phyloP scores from a whole-genome alignment of 441 rosid genomes.

The Adansonia gregorii region DNA sequence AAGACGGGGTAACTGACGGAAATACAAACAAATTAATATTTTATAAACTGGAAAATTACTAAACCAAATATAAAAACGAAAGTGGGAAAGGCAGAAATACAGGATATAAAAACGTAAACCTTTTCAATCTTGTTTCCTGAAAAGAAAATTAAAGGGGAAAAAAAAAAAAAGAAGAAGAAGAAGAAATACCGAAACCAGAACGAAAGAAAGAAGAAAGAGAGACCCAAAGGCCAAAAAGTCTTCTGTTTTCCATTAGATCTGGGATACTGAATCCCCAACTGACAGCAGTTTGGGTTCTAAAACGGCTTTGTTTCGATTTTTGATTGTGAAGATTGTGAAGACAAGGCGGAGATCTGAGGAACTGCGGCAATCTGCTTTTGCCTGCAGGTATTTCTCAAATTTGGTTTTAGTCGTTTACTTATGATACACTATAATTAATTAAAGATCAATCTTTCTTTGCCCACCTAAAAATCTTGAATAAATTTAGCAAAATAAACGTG shows the following conservation, averaged over 20 bases:
- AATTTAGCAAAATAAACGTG: background rate
- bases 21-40: background rate
- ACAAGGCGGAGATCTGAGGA: conserved; percentile 22
- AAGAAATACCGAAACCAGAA: background rate
- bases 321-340: background rate
- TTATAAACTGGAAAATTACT: conserved; percentile 10
- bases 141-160: background rate
- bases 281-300: background rate
- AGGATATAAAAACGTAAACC: background rate
- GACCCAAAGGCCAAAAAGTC: background rate
- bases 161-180: background rate
- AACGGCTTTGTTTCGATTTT: background rate
- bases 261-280: conserved; percentile 15
- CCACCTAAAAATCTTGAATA: background rate
- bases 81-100: background rate
- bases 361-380: conserved; percentile 5
- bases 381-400: conserved; percentile 12
- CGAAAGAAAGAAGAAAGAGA: background rate
- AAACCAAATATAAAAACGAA: background rate
- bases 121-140: background rate
- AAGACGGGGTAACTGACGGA: conserved; percentile 8
- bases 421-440: background rate
- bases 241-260: conserved; percentile 21
- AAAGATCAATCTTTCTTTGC: conserved; percentile 8
- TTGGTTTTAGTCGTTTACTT: conserved; percentile 1